Base-by-base conservation (phyloP, 2,329 filamentous ascomycete genomes). In the Incumbomyces delicatus region DNA sequence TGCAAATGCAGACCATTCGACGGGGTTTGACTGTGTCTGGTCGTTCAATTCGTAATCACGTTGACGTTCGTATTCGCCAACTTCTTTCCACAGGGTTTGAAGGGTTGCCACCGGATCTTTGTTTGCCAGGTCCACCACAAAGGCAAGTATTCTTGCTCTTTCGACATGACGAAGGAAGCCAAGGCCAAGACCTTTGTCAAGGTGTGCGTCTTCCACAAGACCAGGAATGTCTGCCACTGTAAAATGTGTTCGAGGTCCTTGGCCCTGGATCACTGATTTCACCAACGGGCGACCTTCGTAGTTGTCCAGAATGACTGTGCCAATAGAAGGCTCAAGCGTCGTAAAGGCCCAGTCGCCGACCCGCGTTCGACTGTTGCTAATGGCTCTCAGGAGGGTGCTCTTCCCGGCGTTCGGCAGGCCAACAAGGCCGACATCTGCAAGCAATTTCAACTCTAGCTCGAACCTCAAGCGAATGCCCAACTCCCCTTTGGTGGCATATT, bases 321-420 rank as follows among this genome's bases (percentile, higher is more conserved):
- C 92, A 46, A 98, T 94, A 57, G 94, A 95, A 2, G 92, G 92
- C 56, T 89, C 83, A 7, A 98, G 73, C 0, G 92, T 98, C 2
- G 92, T 98, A 63, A 98, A 98, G 8, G 88, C 90, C 92, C 92
- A 98, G 62, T 85, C 82, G 34, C 92, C 92, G 3, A 98, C 81
- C 33, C 92, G 79, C 1, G 92, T 87, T 50, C 88, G 83, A 62
- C 86, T 94, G 63, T 89, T 89, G 58, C 83, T 94, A 57, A 98
- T 70, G 2, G 89, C 83, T 14, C 92, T 81, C 13, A 96, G 75
- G 1, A 98, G 74, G 0, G 92, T 96, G 61, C 86, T 94, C 67
- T 98, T 98, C 7, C 92, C 92, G 3, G 90, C 92, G 63, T 98
- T 98, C 1, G 92, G 92, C 13, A 96, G 77, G 1, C 92, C 92